Evolutionary conservation across 2,329 filamentous ascomycete species (phyloP).

Genomic region (Xylariaceae sp.): DNA sequence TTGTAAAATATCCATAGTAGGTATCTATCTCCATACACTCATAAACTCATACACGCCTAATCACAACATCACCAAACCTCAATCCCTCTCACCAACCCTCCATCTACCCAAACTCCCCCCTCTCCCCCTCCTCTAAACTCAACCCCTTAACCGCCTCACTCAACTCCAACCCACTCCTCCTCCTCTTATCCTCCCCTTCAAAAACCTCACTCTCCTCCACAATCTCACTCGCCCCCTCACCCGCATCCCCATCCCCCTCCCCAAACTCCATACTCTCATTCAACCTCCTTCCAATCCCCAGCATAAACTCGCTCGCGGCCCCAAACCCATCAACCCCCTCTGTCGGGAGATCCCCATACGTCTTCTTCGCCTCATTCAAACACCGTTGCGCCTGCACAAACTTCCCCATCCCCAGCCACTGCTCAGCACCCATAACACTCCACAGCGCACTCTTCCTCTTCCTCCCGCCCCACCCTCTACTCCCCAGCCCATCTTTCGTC

Average conservation of each 20-base stretch:
- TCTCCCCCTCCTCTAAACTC: not conserved
- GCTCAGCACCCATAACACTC: constrained; percentile 77
- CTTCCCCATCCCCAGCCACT: constrained; percentile 76
- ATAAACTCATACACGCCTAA: too few relatives aligned
- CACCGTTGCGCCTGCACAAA: constrained; percentile 74
- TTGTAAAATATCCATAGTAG: too few relatives aligned
- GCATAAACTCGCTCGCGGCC: constrained; percentile 49
- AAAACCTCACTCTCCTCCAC: constrained; percentile 55
- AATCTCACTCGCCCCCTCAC: constrained; percentile 34
- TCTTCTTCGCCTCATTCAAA: constrained; percentile 62
- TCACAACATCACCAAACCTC: too few relatives aligned
- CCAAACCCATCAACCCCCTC: constrained; percentile 50
- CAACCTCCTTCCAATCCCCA: constrained; percentile 46
- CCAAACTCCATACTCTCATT: constrained; percentile 41
- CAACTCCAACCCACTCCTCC: constrained; percentile 51
- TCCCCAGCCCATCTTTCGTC: constrained; percentile 64
- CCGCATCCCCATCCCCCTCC: constrained; percentile 15
- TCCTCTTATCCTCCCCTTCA: constrained; percentile 49
- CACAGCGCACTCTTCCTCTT: constrained; percentile 85
- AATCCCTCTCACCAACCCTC: too few relatives aligned
- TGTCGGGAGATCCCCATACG: constrained; percentile 48
- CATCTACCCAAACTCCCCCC: too few relatives aligned
- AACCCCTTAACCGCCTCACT: constrained; percentile 17
- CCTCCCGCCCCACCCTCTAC: constrained; percentile 65
- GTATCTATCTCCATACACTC: too few relatives aligned